Conservation (phyloP, 2,329 filamentous ascomycete species). For the Magnaporthales sp. region DNA sequence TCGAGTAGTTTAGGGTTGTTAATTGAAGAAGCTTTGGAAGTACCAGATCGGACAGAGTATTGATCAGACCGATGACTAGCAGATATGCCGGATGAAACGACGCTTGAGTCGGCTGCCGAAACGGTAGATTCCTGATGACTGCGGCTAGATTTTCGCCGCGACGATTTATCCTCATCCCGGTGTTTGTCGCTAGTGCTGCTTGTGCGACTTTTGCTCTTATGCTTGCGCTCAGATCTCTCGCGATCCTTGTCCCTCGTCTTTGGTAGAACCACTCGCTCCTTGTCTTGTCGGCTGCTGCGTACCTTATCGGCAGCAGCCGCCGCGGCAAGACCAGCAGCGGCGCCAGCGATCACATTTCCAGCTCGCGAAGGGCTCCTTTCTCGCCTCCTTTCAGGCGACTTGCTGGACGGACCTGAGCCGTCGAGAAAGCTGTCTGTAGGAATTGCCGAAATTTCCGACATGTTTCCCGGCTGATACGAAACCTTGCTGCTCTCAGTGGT, state of each 20-base stretch:
- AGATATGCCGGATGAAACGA: conserved; percentile 43
- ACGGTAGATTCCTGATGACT: conserved; percentile 42
- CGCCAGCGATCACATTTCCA: conserved; percentile 28
- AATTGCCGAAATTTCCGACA: conserved; percentile 80
- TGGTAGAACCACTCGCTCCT: conserved; percentile 27
- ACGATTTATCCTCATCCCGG: conserved; percentile 31
- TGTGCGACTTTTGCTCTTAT: conserved; percentile 38
- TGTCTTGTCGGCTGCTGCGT: conserved; percentile 34
- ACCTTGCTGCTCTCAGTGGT: conserved; percentile 42
- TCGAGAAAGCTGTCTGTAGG: conserved; percentile 54
- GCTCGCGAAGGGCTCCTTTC: conserved; percentile 32
- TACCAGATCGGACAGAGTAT: conserved; percentile 40
- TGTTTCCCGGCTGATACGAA: conserved; percentile 54
- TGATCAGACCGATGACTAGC: conserved; percentile 49
- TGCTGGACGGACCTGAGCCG: conserved; percentile 38
- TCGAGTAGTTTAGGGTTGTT: conserved; percentile 88
- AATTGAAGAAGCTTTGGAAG: conserved; percentile 58
- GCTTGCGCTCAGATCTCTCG: conserved; percentile 42
- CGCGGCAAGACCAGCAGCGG: conserved; percentile 26
- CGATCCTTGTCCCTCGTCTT: conserved; percentile 26
- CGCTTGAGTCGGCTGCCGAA: conserved; percentile 45
- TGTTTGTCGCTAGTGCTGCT: conserved; percentile 38
- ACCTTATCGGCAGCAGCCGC: conserved; percentile 32
- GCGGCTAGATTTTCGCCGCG: conserved; percentile 40
- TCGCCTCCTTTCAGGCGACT: conserved; percentile 24